Percentiles rank a stretch among this genome's conserved stretches.
Evolutionary conservation across 2,329 filamentous ascomycete species (phyloP).

Genomic region (Trichoderma sp.): DNA sequence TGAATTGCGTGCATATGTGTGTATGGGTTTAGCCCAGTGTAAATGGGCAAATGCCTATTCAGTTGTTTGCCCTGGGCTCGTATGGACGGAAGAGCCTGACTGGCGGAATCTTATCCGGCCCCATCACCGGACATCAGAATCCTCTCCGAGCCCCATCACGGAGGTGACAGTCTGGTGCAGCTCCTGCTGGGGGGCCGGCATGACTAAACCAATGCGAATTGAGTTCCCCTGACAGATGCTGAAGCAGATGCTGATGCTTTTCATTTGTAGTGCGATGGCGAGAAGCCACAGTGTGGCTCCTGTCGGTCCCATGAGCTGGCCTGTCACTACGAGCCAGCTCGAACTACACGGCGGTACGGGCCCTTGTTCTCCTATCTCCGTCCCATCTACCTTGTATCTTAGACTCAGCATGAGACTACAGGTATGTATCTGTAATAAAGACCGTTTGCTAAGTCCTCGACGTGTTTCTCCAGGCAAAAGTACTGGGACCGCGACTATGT

Average conservation of each 20-base stretch:
- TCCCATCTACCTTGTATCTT: neutral
- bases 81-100: neutral
- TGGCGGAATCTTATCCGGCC: neutral
- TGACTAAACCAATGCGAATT: neutral
- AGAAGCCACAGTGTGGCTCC: constrained; percentile 12
- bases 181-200: neutral
- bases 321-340: constrained; percentile 12
- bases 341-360: constrained; percentile 8
- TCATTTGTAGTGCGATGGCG: constrained; percentile 13
- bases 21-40: neutral
- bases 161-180: neutral
- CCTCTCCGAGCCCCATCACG: neutral
- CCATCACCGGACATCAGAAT: neutral
- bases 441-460: neutral
- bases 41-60: neutral
- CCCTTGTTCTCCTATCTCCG: neutral
- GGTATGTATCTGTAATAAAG: neutral
- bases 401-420: neutral
- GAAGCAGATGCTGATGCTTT: neutral
- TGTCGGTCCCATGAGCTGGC: constrained; percentile 12
- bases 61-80: neutral
- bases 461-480: constrained; percentile 2
- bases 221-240: neutral
- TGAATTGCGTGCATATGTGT: neutral
- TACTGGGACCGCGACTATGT: constrained; percentile 21